A percentile compares a stretch with the other conserved stretches of the same genome.
These are phyloP conservation scores for Phytophthora uliginosa DNA, from an alignment of 352 stramenopile species.

Conservation along the genomic window DNA sequence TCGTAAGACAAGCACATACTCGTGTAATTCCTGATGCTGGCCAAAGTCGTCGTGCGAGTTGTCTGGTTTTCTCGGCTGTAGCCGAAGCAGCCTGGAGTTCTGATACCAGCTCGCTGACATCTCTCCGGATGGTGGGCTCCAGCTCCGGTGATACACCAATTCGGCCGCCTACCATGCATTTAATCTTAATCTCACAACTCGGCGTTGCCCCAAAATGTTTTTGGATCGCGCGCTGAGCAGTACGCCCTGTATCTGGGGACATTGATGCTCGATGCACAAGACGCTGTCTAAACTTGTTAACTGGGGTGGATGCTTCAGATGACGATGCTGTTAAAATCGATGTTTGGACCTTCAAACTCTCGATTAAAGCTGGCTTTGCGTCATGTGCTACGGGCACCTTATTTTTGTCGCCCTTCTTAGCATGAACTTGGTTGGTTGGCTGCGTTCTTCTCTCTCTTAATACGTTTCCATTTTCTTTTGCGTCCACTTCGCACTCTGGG, in stretches of 20 bases:
- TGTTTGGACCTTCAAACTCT: constrained; percentile 36
- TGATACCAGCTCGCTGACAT: constrained; percentile 70
- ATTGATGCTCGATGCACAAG: constrained; percentile 50
- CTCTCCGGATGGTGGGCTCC: constrained; percentile 64
- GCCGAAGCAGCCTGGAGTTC: constrained; percentile 71
- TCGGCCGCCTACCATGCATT: constrained; percentile 77
- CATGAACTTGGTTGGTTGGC: background rate
- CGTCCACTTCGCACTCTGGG: constrained; percentile 39
- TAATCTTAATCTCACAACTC: constrained; percentile 78
- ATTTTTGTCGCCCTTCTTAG: constrained; percentile 5
- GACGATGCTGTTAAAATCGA: constrained; percentile 20
- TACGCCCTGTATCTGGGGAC: constrained; percentile 61
- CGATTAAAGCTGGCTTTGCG: constrained; percentile 23
- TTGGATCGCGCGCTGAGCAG: constrained; percentile 71
- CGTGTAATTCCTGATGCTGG: constrained; percentile 84
- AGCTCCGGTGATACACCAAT: constrained; percentile 76
- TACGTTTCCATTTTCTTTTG: constrained; percentile 9
- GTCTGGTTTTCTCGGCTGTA: constrained; percentile 73
- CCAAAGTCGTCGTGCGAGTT: constrained; percentile 74
- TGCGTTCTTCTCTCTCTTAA: constrained; percentile 5
- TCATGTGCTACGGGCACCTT: background rate
- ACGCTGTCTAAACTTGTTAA: constrained; percentile 34
- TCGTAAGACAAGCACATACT: constrained; percentile 80
- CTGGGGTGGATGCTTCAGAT: constrained; percentile 25
- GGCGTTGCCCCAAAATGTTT: constrained; percentile 76